Percentiles rank a stretch among this genome's conserved stretches.
phyloP scores from a whole-genome alignment of 139 green algal genomes.

The Pseudopediastrum boryanum region DNA sequence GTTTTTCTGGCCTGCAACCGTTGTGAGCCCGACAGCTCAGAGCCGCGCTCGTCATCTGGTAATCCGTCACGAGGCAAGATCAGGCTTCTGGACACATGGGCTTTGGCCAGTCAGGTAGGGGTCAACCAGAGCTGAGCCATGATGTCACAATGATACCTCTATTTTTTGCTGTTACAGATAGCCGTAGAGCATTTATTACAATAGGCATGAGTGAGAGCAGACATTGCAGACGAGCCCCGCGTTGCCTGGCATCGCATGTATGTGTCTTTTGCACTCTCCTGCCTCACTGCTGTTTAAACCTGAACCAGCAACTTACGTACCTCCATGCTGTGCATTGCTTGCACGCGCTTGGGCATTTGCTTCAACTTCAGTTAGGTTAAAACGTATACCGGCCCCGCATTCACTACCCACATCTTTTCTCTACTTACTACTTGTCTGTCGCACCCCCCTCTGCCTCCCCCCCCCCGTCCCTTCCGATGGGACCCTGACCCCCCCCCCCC shows the following conservation, averaged over 20 bases:
- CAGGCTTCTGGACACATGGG: slow-evolving; percentile 33
- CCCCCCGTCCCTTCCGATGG: neutral
- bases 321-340: too few relatives aligned
- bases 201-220: neutral
- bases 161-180: neutral
- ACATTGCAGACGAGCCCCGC: neutral
- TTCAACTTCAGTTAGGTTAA: too few relatives aligned
- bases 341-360: too few relatives aligned
- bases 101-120: slow-evolving; percentile 32
- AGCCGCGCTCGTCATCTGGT: slow-evolving; percentile 8
- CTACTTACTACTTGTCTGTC: too few relatives aligned
- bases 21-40: slow-evolving; percentile 4
- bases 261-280: too few relatives aligned
- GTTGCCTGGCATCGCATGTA: neutral
- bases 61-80: neutral
- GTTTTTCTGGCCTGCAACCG: slow-evolving; percentile 7
- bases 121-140: neutral
- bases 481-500: neutral
- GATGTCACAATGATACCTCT: too few relatives aligned
- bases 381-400: too few relatives aligned
- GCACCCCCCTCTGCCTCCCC: too few relatives aligned
- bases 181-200: neutral
- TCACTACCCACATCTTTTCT: too few relatives aligned
- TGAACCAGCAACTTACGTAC: too few relatives aligned
- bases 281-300: neutral